Conservation (phyloP, 2,329 filamentous ascomycete genomes). For the Calycina herbarum region DNA sequence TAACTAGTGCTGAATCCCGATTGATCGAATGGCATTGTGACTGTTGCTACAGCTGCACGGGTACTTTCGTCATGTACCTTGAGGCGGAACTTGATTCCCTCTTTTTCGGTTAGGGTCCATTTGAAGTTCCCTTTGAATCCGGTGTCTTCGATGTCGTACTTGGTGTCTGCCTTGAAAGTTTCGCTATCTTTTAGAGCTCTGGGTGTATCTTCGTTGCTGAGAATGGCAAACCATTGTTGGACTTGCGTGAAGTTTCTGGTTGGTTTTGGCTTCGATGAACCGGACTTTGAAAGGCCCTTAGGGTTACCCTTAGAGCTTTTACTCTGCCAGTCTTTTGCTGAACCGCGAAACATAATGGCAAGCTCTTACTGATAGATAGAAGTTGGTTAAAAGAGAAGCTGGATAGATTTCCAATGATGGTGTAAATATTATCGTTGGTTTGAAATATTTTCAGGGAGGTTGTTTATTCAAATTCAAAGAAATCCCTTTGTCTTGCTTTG, state of each 20-base stretch:
- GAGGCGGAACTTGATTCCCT: neutral
- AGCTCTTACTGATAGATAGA: neutral
- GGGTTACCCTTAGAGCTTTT: neutral
- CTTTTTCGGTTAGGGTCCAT: neutral
- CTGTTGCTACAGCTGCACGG: neutral
- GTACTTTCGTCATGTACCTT: neutral
- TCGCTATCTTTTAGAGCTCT: neutral
- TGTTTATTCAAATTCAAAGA: neutral
- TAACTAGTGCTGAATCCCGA: neutral
- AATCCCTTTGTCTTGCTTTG: neutral
- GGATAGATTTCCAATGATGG: neutral
- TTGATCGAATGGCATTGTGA: neutral
- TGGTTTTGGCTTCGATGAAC: neutral
- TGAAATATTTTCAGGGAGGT: too few species aligned
- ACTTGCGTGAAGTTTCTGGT: neutral
- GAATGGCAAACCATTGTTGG: conserved; percentile 2
- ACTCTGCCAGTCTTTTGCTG: neutral
- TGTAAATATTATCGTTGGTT: neutral
- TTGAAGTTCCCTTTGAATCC: neutral
- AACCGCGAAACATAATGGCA: neutral
- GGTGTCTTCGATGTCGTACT: neutral
- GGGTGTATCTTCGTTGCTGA: neutral
- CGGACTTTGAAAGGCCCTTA: too few species aligned
- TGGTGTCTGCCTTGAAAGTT: neutral
- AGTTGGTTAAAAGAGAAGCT: neutral